Evolutionary conservation across 306 rosid genomes (phyloP).

Genomic region (Alnus glutinosa): DNA sequence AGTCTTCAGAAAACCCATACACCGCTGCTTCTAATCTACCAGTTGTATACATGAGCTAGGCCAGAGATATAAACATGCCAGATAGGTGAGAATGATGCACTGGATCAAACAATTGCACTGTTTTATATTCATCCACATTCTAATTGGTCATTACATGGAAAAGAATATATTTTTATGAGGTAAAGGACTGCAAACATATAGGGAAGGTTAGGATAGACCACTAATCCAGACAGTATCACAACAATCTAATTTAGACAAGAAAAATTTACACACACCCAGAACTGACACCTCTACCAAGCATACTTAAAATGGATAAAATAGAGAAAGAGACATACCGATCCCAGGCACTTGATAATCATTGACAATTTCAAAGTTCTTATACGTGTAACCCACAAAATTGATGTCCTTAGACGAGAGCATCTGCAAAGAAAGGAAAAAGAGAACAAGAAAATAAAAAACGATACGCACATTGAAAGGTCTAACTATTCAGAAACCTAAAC

Average conservation of each 20-base stretch:
- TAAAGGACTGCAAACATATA: background rate
- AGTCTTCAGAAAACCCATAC: background rate
- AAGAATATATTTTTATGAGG: background rate
- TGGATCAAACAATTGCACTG: background rate
- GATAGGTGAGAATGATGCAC: background rate
- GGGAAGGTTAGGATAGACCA: background rate
- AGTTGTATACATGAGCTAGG: background rate
- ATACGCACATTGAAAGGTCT: constrained; percentile 6
- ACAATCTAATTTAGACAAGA: background rate
- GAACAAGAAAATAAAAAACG: background rate
- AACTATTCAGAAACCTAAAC: constrained; percentile 11
- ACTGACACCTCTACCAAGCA: constrained; percentile 17
- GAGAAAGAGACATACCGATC: constrained; percentile 58
- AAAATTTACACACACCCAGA: constrained; percentile 4
- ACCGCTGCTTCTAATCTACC: background rate
- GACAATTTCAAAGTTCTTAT: constrained; percentile 94
- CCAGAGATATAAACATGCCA: background rate
- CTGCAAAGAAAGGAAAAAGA: constrained; percentile 44
- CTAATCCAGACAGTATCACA: background rate
- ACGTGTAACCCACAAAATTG: constrained; percentile 95
- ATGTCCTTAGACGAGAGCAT: constrained; percentile 98
- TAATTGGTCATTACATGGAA: background rate
- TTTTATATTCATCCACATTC: background rate
- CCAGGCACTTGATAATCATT: constrained; percentile 98
- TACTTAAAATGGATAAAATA: constrained; percentile 7